Percentiles rank a stretch among this genome's conserved stretches.
Conservation (phyloP, 176 grass and related monocot genomes). For the Aechmea fasciata region DNA sequence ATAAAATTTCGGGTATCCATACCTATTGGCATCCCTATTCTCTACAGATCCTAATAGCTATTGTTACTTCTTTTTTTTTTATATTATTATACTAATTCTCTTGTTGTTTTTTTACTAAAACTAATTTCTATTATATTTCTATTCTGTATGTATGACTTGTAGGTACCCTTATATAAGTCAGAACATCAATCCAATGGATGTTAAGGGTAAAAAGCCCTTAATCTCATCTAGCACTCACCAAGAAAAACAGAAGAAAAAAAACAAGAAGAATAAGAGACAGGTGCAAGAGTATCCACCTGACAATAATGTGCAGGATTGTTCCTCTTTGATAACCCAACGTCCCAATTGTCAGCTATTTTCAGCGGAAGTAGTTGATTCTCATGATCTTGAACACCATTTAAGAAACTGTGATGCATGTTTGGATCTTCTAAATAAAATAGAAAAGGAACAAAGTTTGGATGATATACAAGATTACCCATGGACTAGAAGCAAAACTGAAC, state of each 20-base stretch:
- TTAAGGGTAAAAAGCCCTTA: background rate
- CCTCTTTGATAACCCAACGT: background rate
- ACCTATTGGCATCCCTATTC: too few relatives aligned
- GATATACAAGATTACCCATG: slow-evolving; percentile 6
- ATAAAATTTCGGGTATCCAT: too few relatives aligned
- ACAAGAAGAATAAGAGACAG: slow-evolving; percentile 20
- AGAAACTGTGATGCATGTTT: slow-evolving; percentile 1
- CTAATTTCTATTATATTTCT: background rate
- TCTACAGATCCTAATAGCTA: too few relatives aligned
- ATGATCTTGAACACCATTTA: slow-evolving; percentile 6
- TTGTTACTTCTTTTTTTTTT: too few relatives aligned
- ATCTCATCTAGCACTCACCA: slow-evolving; percentile 1
- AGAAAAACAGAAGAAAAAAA: background rate
- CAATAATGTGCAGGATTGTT: background rate
- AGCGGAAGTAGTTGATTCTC: background rate
- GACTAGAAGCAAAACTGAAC: background rate
- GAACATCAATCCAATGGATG: slow-evolving; percentile 4
- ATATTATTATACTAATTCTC: too few relatives aligned
- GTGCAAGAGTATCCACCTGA: slow-evolving; percentile 9
- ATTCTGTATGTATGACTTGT: background rate
- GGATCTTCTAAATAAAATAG: background rate
- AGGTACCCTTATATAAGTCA: background rate
- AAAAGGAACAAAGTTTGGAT: slow-evolving; percentile 7
- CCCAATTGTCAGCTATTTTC: background rate
- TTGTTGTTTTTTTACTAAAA: too few relatives aligned